phyloP scores from a whole-genome alignment of 139 green algal genomes.

The Astrephomene gubernaculifera region DNA sequence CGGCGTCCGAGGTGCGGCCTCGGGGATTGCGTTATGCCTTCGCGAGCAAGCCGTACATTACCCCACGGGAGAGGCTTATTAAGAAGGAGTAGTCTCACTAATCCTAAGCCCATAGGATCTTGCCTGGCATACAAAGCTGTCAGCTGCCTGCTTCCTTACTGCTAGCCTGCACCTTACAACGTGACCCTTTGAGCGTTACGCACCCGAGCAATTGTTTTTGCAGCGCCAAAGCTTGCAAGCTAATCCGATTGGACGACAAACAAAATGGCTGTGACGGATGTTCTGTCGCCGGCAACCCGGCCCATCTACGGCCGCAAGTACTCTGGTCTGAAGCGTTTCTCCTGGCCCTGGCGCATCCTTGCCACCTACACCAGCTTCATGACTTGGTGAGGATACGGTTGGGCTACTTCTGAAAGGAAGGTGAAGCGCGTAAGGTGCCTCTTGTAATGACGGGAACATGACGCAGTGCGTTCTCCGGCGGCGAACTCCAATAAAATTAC shows the following conservation, averaged over 20 bases:
- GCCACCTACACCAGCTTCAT: conserved; percentile 36
- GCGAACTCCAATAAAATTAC: neutral
- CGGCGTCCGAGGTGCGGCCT: too few relatives aligned
- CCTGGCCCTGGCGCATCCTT: conserved; percentile 26
- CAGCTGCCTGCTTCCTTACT: too few relatives aligned
- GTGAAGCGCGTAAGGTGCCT: neutral
- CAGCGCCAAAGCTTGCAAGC: too few relatives aligned
- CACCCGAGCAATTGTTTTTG: too few relatives aligned
- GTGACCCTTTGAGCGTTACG: neutral
- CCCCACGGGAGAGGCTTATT: neutral
- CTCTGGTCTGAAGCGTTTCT: conserved; percentile 14
- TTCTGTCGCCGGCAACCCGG: neutral
- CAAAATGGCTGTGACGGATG: conserved; percentile 4
- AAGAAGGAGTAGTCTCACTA: neutral
- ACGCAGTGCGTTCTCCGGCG: neutral
- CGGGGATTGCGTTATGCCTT: neutral
- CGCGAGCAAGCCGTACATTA: neutral
- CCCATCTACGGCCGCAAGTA: conserved; percentile 36
- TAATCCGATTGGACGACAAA: too few relatives aligned
- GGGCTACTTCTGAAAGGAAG: neutral
- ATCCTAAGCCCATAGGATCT: neutral
- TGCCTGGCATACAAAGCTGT: neutral
- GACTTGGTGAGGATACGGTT: conserved; percentile 4
- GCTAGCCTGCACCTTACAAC: too few relatives aligned
- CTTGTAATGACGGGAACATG: neutral